These are phyloP conservation scores for Juncus inflexus DNA, from an alignment of 176 grass and related monocot genomes.

Conservation along the genomic window DNA sequence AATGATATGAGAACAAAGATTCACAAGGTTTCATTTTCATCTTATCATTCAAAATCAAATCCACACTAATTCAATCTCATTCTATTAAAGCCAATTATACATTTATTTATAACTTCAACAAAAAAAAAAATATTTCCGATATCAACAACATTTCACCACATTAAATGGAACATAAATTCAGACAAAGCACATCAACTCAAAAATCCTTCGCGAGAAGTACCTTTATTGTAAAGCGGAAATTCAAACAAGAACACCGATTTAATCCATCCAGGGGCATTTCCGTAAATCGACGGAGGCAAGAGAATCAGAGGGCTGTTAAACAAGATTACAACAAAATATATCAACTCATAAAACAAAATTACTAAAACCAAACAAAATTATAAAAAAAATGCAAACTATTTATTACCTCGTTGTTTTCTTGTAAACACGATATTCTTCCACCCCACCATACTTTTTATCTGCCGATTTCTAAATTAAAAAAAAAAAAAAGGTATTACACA, in stretches of 20 bases:
- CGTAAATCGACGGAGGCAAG: slow-evolving; percentile 63
- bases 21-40: no score
- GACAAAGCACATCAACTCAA: slow-evolving; percentile 12
- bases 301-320: slow-evolving; percentile 78
- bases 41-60: no score
- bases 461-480: slow-evolving; percentile 54
- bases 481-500: slow-evolving; percentile 1
- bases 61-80: no score
- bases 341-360: not conserved
- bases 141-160: no score
- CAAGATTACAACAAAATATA: not conserved
- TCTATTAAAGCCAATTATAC: no score
- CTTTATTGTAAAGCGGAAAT: slow-evolving; percentile 79
- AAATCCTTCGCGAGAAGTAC: slow-evolving; percentile 17
- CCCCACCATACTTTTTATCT: slow-evolving; percentile 50
- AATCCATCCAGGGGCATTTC: slow-evolving; percentile 71
- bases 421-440: slow-evolving; percentile 69
- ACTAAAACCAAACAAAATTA: not conserved
- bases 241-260: slow-evolving; percentile 79
- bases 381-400: not conserved
- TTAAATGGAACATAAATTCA: not conserved
- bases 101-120: no score
- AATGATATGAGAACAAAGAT: no score
- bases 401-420: slow-evolving; percentile 81
- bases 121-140: no score